Evolutionary conservation across 1,284 basidiomycete species (phyloP).

Genomic region (Leccinum solheimii): DNA sequence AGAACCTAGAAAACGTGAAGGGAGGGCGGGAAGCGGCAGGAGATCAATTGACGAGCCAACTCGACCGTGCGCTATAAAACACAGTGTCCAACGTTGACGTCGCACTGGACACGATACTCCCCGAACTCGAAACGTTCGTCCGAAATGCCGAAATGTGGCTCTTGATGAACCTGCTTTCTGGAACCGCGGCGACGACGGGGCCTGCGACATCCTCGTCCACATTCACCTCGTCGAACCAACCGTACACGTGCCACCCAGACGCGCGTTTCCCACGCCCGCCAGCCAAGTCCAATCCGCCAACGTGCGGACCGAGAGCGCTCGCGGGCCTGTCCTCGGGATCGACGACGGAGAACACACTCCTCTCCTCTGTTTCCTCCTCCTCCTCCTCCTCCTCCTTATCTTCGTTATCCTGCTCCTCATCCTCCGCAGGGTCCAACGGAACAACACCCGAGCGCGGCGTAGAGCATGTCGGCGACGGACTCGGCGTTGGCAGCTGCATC

Average conservation of each 20-base stretch:
- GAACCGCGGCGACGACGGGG: not conserved
- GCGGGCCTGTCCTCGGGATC: conserved; percentile 12
- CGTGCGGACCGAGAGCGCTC: conserved; percentile 28
- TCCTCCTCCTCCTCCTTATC: not conserved
- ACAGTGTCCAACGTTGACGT: conserved; percentile 24
- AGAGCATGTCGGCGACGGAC: conserved; percentile 28
- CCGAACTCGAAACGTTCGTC: conserved; percentile 2
- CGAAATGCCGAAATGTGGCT: conserved; percentile 19
- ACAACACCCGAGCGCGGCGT: conserved; percentile 3
- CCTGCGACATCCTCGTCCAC: conserved; percentile 1
- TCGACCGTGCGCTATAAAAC: conserved; percentile 36
- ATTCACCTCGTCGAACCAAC: conserved; percentile 33
- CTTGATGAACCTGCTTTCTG: conserved; percentile 7
- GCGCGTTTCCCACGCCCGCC: conserved; percentile 34
- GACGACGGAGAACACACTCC: not conserved
- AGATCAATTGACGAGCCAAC: conserved; percentile 20
- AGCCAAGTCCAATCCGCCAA: conserved; percentile 32
- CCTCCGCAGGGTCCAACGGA: conserved; percentile 7
- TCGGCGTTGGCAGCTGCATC: conserved; percentile 29
- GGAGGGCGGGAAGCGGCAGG: not conserved
- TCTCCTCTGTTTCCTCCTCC: not conserved
- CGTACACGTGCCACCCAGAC: conserved; percentile 35
- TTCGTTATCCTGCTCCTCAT: not conserved
- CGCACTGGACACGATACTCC: conserved; percentile 21
- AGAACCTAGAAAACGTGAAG: not conserved